phyloP scores from a whole-genome alignment of 2,329 filamentous ascomycete genomes.

The Aschersonia sp. region DNA sequence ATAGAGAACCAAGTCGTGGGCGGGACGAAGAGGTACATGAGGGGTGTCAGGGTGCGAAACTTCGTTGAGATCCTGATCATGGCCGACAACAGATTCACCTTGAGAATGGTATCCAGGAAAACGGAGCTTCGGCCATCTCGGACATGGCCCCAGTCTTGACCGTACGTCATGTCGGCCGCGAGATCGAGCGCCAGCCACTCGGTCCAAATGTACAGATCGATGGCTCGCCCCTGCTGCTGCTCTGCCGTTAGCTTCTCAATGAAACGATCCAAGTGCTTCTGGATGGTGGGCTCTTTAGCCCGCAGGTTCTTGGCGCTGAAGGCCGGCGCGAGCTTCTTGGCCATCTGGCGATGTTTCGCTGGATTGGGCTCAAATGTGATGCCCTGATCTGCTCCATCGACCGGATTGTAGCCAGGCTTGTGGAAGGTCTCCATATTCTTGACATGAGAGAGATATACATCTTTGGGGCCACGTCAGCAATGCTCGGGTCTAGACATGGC shows the following conservation, averaged over 20 bases:
- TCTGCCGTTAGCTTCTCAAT: neutral
- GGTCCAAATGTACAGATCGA: neutral
- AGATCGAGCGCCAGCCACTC: constrained; percentile 1
- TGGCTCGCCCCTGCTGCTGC: neutral
- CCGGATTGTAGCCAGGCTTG: neutral
- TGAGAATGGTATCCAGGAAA: neutral
- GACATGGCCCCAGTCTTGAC: neutral
- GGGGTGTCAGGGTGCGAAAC: neutral
- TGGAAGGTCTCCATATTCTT: constrained; percentile 1
- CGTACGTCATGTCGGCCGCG: constrained; percentile 1
- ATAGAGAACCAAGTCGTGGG: neutral
- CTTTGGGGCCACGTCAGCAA: neutral
- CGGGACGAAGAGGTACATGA: neutral
- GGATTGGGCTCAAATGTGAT: constrained; percentile 1
- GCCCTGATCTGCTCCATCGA: neutral
- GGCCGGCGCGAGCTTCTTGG: constrained; percentile 1
- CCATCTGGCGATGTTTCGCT: neutral
- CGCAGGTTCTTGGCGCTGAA: constrained; percentile 1
- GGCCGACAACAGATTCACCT: neutral
- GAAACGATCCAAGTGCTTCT: constrained; percentile 1
- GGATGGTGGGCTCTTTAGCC: constrained; percentile 1
- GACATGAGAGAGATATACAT: constrained; percentile 1
- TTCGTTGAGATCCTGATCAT: neutral
- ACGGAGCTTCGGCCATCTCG: neutral
- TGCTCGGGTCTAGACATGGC: neutral